Base-by-base conservation (phyloP, 345 rosid species). In the Populus ilicifolia region DNA sequence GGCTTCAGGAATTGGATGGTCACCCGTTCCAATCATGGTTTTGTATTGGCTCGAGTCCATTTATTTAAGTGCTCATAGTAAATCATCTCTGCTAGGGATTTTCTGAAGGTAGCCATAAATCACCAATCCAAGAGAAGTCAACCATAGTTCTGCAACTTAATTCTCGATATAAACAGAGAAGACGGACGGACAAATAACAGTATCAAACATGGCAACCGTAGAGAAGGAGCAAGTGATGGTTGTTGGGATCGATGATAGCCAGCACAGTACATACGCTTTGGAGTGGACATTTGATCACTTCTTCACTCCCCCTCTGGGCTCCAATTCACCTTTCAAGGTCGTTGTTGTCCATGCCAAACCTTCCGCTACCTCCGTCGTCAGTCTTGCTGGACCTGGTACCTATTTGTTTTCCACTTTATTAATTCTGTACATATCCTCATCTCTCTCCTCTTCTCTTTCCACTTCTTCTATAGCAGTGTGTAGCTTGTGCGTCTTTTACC, bases 251-350 rank as follows among this genome's bases (percentile, higher is more conserved):
- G 97, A 92, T 78, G 93, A 90, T 0, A 90, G 94, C 80, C 91
- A 90, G 70, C 93, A 85, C 43, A 92, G 97, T 80, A 46, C 25
- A 7, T 93, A 93, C 91, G 99, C 97, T 1, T 80, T 96, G 75
- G 88, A 89, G 78, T 96, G 98, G 99, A 90, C 94, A 3, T 86
- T 96, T 6, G 92, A 90, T 76, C 95, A 80, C 66, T 93, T 96
- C 88, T 89, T 93, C 84, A 75, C 84, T 72, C 91, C 92, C 4
- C 83, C 71, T 41, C 14, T 3, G 16, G 80, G 84, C 66, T 75
- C 92, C 17, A 84, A 83, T 82, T 75, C 77, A 72, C 97, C 90
- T n/a, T 96, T 91, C 83, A 89, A 88, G 80, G 95, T 96, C 79
- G 72, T 91, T 64, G 74, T 96, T 84, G 88, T 93, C 75, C 89